Conservation (phyloP, 805 yeast species). For the Suhomyces prunicola region DNA sequence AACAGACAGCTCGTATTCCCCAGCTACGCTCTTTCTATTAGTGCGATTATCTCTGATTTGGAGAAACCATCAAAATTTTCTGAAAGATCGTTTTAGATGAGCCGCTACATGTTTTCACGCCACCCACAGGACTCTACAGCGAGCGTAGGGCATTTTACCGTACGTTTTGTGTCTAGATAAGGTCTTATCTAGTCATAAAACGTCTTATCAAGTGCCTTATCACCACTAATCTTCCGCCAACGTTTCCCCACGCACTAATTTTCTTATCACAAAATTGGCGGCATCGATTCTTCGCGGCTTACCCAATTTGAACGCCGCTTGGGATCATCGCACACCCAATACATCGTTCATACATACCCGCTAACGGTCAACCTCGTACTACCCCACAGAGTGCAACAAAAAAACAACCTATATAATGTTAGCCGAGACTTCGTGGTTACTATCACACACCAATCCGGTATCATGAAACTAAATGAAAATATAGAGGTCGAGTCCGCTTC, state of each 20-base stretch:
- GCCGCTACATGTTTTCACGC: background rate
- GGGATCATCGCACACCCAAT: background rate
- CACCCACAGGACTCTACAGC: background rate
- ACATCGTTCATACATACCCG: background rate
- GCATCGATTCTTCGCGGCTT: background rate
- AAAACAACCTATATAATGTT: background rate
- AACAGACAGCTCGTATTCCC: too few species aligned
- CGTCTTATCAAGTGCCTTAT: background rate
- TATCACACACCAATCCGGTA: background rate
- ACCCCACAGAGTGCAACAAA: background rate
- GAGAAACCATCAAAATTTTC: background rate
- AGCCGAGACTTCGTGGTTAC: background rate
- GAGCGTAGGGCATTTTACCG: background rate
- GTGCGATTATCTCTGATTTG: background rate
- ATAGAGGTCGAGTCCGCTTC: background rate
- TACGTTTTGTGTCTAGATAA: background rate
- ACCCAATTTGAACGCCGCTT: background rate
- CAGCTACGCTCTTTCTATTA: background rate
- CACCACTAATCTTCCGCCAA: background rate
- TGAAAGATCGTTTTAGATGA: background rate
- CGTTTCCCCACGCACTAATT: background rate
- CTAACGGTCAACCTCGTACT: background rate
- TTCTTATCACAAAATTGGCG: background rate
- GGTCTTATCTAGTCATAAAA: background rate
- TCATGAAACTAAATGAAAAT: background rate